Conservation (phyloP, 495 filamentous ascomycete genomes). For the Aspergillus saccharolyticus region DNA sequence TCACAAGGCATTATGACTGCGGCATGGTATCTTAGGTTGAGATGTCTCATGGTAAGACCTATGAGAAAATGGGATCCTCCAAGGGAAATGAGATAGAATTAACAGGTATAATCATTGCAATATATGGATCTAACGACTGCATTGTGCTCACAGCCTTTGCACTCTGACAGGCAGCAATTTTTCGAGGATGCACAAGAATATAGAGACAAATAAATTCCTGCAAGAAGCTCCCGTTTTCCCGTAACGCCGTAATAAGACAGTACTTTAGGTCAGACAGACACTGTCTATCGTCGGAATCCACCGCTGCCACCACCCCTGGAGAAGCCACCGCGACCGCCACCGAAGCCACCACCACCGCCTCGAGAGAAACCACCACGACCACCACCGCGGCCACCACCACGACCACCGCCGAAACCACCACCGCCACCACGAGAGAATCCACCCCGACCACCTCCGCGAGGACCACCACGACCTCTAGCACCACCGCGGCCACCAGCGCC, state of each 20-base stretch:
- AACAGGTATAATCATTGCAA: conserved; percentile 20
- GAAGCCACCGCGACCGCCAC: conserved; percentile 21
- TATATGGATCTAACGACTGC: conserved; percentile 23
- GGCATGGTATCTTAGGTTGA: too few species aligned
- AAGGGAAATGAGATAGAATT: background rate
- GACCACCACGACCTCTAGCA: conserved; percentile 36
- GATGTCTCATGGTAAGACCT: too few species aligned
- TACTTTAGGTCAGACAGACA: conserved; percentile 26
- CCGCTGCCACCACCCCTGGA: conserved; percentile 33
- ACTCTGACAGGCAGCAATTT: conserved; percentile 28
- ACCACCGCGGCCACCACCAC: conserved; percentile 44
- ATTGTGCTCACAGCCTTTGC: conserved; percentile 35
- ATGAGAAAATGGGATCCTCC: too few species aligned
- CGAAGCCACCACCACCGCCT: conserved; percentile 37
- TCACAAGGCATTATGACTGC: too few species aligned
- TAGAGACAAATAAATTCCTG: conserved; percentile 37
- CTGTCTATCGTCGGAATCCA: conserved; percentile 36
- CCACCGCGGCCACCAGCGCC: conserved; percentile 39
- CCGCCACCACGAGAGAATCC: conserved; percentile 32
- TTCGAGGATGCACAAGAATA: conserved; percentile 38
- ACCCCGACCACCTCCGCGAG: conserved; percentile 41
- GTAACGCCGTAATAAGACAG: conserved; percentile 49
- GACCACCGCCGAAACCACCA: conserved; percentile 30
- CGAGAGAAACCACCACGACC: conserved; percentile 25
- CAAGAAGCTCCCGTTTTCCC: conserved; percentile 45